Base-by-base conservation (phyloP, 495 filamentous ascomycete genomes). In the Cairneyella variabilis region DNA sequence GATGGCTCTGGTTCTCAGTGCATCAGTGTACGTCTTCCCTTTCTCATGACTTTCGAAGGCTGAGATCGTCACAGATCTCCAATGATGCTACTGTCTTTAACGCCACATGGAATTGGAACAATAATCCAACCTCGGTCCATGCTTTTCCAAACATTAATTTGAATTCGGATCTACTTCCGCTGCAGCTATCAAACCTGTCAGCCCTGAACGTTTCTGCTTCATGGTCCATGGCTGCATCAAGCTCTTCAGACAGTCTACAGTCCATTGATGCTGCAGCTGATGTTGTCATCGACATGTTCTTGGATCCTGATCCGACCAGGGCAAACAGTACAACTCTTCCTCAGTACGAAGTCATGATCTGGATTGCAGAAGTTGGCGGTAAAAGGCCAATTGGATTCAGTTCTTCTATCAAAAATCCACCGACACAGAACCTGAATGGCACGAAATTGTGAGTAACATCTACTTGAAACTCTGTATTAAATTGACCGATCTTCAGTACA, bases 311-410 rank as follows among this genome's bases (percentile, higher is more conserved):
- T 30, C 42, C 30, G 0, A 40, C 21, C n/a, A 28, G 41, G 16
- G 18, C 56, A 7, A 26, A 47, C 23, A 52, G 38, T 17, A 41
- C 48, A 1, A 44, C 37, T 42, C 11, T 25, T 7, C 45, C 51
- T 20, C 6, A 43, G 22, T 58, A 40, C 32, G 59, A 62, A 49
- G 49, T 62, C 12, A 58, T 62, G 59, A 37, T 62, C 30, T 62
- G 55, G 55, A 22, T 62, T 23, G 59, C 41, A 7, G 34, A 37
- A 12, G 48, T 51, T 45, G 59, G 56, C 3, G 17, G 30, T 21
- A 50, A 32, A 20, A 43, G 47, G 9, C 53, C 58, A 12, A 50
- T 61, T 32, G 58, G 58, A 4, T 42, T 4, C 26, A 54, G 41
- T 20, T 4, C 23, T 3, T 36, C 40, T 7, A n/a, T n/a, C n/a